These are phyloP conservation scores for Cercospora zeina DNA, from an alignment of 2,329 filamentous ascomycete genomes.

Conservation along the genomic window DNA sequence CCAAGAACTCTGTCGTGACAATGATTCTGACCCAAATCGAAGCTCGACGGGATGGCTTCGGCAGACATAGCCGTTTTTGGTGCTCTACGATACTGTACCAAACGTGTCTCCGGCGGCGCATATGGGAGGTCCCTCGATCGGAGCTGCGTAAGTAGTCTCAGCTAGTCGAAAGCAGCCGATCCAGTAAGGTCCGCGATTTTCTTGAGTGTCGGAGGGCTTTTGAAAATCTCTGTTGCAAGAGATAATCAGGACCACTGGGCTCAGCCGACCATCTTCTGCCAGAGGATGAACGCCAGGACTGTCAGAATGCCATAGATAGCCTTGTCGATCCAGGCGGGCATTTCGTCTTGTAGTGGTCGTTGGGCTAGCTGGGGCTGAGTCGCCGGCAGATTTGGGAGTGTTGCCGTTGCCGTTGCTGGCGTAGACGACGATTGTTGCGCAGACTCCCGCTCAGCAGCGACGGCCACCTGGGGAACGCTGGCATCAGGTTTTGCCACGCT, in stretches of 20 bases:
- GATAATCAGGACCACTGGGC: not conserved
- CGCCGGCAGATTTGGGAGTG: conserved; percentile 20
- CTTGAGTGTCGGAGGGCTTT: not conserved
- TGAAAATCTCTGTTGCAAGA: not conserved
- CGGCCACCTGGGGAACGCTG: conserved; percentile 15
- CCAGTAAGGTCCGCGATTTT: too few relatives aligned
- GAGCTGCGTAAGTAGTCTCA: not conserved
- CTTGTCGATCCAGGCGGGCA: conserved; percentile 76
- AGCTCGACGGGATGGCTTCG: not conserved
- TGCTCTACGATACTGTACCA: not conserved
- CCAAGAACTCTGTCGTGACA: not conserved
- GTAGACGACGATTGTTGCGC: conserved; percentile 2
- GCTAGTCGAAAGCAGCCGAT: not conserved
- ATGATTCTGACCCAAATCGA: not conserved
- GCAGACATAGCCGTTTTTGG: not conserved
- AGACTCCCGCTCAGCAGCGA: conserved; percentile 18
- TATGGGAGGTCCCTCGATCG: not conserved
- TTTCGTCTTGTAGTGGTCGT: conserved; percentile 46
- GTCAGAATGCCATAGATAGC: conserved; percentile 73
- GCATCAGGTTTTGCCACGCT: not conserved
- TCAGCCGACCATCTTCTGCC: conserved; percentile 31
- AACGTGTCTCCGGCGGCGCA: not conserved
- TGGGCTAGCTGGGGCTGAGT: conserved; percentile 21
- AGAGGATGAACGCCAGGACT: conserved; percentile 68
- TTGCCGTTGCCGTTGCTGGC: conserved; percentile 17